Percentiles rank a stretch among this genome's conserved stretches.
Conservation (phyloP, 2,329 filamentous ascomycete genomes). For the Thermothelomyces thermophilus region DNA sequence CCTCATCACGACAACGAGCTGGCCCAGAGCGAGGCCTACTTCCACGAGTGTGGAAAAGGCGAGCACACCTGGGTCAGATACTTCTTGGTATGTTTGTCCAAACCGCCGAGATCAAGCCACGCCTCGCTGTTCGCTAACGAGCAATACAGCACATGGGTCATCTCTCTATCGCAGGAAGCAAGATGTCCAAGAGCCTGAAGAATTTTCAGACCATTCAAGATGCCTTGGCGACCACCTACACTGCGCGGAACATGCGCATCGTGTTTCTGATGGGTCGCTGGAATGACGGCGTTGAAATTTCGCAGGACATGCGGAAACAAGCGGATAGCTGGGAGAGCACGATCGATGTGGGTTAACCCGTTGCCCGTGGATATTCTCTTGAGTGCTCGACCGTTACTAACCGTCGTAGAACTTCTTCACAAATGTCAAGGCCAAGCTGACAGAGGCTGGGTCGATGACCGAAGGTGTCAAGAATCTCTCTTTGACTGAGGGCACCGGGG, state of each 20-base stretch:
- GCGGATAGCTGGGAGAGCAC: constrained; percentile 75
- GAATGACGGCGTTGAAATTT: constrained; percentile 89
- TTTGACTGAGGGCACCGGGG: constrained; percentile 18
- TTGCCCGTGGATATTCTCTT: too few species aligned
- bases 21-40: constrained; percentile 86
- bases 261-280: constrained; percentile 84
- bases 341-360: constrained; percentile 17
- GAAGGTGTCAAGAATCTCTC: constrained; percentile 24
- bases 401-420: constrained; percentile 35
- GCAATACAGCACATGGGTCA: constrained; percentile 71
- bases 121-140: background rate
- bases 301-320: constrained; percentile 68
- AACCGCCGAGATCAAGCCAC: background rate
- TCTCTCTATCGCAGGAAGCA: constrained; percentile 69
- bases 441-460: constrained; percentile 23
- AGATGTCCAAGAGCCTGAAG: constrained; percentile 95
- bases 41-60: constrained; percentile 26
- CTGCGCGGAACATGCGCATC: constrained; percentile 70
- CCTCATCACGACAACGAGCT: constrained; percentile 92
- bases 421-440: constrained; percentile 34
- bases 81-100: constrained; percentile 67
- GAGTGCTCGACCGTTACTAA: background rate
- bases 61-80: constrained; percentile 68
- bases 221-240: constrained; percentile 65
- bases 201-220: constrained; percentile 93